Evolutionary conservation across 2,329 filamentous ascomycete genomes (phyloP).

Genomic region (Sarocladium strictum): DNA sequence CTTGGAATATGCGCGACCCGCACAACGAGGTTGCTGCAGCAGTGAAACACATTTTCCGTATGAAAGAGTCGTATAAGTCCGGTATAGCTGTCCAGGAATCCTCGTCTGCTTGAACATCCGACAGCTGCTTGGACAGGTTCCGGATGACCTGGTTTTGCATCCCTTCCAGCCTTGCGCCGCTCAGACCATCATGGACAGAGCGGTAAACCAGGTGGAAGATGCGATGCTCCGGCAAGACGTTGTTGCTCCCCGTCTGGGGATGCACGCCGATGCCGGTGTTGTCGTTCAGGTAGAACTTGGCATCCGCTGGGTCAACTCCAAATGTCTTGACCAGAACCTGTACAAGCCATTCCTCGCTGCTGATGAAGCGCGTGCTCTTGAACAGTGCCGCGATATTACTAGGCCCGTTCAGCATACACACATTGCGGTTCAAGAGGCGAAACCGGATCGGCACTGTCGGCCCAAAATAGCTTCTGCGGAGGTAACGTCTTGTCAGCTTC

Average conservation of each 20-base stretch:
- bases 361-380: constrained; percentile 4
- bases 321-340: constrained; percentile 10
- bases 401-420: constrained; percentile 6
- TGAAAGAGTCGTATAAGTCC: constrained; percentile 7
- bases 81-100: constrained; percentile 1
- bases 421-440: constrained; percentile 7
- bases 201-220: constrained; percentile 11
- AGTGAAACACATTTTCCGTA: constrained; percentile 6
- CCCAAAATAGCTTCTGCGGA: too few species aligned
- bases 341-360: constrained; percentile 11
- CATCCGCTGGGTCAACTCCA: constrained; percentile 1
- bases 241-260: neutral
- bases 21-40: constrained; percentile 4
- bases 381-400: neutral
- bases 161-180: constrained; percentile 9
- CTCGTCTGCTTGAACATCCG: neutral
- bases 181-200: constrained; percentile 7
- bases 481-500: too few species aligned
- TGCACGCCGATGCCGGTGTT: constrained; percentile 8
- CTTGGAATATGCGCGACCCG: constrained; percentile 12
- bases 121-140: neutral
- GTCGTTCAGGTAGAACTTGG: constrained; percentile 10
- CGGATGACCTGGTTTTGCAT: constrained; percentile 3
- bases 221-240: constrained; percentile 3
- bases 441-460: constrained; percentile 10